A percentile compares a stretch with the other conserved stretches of the same genome.
Conservation (phyloP, 164 flowering plant genomes). For the Chimonanthus praecox region DNA sequence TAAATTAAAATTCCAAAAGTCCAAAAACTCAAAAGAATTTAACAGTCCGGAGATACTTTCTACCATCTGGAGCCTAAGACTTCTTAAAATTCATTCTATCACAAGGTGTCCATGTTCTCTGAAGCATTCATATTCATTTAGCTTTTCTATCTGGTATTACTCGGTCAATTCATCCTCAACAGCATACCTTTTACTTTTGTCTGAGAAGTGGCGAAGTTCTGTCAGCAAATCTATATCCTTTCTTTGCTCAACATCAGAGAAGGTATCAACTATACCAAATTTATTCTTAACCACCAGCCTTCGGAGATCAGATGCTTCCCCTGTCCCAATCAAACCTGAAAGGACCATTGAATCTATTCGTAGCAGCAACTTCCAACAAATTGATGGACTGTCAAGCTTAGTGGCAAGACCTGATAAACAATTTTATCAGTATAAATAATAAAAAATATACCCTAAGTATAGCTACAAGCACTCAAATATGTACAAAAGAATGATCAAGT, state of each 20-base stretch:
- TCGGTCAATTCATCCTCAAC: background rate
- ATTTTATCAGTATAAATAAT: too few relatives aligned
- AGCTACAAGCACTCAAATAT: background rate
- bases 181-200: conserved; percentile 38
- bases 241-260: conserved; percentile 28
- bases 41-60: background rate
- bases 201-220: conserved; percentile 42
- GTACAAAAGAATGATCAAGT: background rate
- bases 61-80: background rate
- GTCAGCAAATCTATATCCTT: conserved; percentile 53
- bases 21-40: too few relatives aligned
- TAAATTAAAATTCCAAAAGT: too few relatives aligned
- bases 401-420: conserved; percentile 5
- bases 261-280: conserved; percentile 29
- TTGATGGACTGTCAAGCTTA: conserved; percentile 30
- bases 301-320: conserved; percentile 62
- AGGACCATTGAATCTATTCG: conserved; percentile 83
- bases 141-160: background rate
- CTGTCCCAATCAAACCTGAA: conserved; percentile 36
- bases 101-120: background rate
- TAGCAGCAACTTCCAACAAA: conserved; percentile 57
- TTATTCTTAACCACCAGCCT: conserved; percentile 37
- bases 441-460: background rate
- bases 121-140: background rate
- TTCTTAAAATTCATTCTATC: background rate